A percentile compares a stretch with the other conserved stretches of the same genome.
Evolutionary conservation across 768 basidiomycete species (phyloP).

Genomic region (Mycena kentingensis): DNA sequence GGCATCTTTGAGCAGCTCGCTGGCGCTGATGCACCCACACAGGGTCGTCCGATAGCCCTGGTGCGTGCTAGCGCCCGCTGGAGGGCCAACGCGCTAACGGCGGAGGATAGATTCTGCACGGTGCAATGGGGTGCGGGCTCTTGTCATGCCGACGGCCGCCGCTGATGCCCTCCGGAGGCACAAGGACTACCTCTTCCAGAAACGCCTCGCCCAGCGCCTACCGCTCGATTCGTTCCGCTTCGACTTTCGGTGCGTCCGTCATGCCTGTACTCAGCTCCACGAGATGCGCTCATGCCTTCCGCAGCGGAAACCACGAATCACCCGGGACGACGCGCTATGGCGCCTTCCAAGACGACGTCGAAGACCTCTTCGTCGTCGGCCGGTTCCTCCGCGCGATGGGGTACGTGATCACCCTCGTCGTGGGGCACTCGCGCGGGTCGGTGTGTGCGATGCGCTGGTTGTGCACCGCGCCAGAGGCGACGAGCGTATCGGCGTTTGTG

Average conservation of each 20-base stretch:
- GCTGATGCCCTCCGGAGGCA: conserved; percentile 51
- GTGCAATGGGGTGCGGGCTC: conserved; percentile 66
- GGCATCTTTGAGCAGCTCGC: conserved; percentile 66
- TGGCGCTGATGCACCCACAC: conserved; percentile 43
- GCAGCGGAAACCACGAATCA: conserved; percentile 78
- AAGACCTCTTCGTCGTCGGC: conserved; percentile 68
- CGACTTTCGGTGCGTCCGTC: conserved; percentile 74
- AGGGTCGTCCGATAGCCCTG: conserved; percentile 64
- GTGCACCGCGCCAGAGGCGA: conserved; percentile 61
- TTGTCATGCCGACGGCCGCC: conserved; percentile 20
- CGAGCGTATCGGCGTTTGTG: conserved; percentile 59
- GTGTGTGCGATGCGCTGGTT: conserved; percentile 71
- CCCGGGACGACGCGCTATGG: conserved; percentile 66
- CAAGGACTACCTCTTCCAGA: conserved; percentile 84
- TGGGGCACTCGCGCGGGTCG: conserved; percentile 80
- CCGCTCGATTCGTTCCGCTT: conserved; percentile 84
- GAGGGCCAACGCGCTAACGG: conserved; percentile 20
- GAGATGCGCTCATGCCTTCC: conserved; percentile 2
- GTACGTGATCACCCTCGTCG: conserved; percentile 67
- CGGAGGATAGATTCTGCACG: conserved; percentile 67
- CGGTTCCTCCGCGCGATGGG: conserved; percentile 59
- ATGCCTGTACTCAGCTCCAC: conserved; percentile 1
- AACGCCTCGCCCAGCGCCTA: conserved; percentile 61
- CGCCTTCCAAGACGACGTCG: conserved; percentile 58
- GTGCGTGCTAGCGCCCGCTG: conserved; percentile 42